Conservation (phyloP, 208 protist genomes). For the Strigomonas oncopelti region DNA sequence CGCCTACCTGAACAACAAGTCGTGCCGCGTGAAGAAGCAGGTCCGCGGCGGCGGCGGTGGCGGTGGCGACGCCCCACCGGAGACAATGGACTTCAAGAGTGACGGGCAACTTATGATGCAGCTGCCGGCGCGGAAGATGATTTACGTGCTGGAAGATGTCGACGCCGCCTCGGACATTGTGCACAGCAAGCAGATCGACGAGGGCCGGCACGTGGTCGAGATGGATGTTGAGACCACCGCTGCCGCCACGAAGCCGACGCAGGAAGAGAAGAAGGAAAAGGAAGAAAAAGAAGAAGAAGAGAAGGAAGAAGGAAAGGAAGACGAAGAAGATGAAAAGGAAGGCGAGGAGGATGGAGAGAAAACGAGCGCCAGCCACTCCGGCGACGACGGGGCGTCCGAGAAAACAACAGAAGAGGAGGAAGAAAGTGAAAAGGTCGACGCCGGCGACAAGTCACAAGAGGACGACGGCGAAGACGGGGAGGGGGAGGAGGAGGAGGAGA, state of each 20-base stretch:
- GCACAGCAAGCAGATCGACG: conserved; percentile 24
- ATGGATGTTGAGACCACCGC: background rate
- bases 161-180: conserved; percentile 72
- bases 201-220: background rate
- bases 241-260: background rate
- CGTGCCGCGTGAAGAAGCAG: conserved; percentile 42
- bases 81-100: conserved; percentile 5
- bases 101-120: conserved; percentile 20
- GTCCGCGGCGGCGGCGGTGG: background rate
- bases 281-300: background rate
- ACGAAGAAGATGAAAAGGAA: background rate
- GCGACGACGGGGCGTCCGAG: background rate
- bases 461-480: conserved; percentile 23
- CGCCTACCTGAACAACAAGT: conserved; percentile 78
- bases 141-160: conserved; percentile 87
- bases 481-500: conserved; percentile 1
- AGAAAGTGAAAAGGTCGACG: conserved; percentile 2
- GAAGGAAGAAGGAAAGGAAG: background rate
- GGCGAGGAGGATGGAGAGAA: conserved; percentile 5
- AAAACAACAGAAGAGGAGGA: conserved; percentile 15
- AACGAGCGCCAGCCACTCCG: background rate
- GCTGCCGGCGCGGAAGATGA: conserved; percentile 44
- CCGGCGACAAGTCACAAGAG: conserved; percentile 4
- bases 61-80: background rate
- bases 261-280: background rate